A percentile compares a stretch with the other conserved stretches of the same genome.
These are phyloP conservation scores for Aureobasidium sp. DNA, from an alignment of 2,329 filamentous ascomycete species.

Conservation along the genomic window DNA sequence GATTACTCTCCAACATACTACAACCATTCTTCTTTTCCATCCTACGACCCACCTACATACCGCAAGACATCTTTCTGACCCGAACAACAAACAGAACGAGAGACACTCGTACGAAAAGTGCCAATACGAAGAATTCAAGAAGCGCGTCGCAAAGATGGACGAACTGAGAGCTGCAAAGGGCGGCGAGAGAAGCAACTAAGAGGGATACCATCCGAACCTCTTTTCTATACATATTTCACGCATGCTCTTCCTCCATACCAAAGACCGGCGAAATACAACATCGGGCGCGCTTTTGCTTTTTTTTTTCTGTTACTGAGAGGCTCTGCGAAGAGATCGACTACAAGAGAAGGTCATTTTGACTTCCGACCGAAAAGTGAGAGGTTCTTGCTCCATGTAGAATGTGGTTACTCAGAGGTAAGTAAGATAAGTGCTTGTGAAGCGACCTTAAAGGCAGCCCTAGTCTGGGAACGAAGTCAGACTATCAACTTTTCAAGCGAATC, in stretches of 20 bases:
- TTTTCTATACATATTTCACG: background rate
- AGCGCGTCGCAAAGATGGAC: conserved; percentile 97
- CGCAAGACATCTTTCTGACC: background rate
- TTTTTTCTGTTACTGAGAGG: background rate
- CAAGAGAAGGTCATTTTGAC: too few relatives aligned
- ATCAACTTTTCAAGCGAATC: too few relatives aligned
- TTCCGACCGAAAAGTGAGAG: too few relatives aligned
- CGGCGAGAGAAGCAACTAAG: conserved; percentile 75
- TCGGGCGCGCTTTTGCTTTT: background rate
- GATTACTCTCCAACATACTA: background rate
- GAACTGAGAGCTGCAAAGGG: conserved; percentile 81
- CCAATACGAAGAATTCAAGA: conserved; percentile 98
- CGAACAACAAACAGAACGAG: conserved; percentile 60
- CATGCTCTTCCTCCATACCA: too few relatives aligned
- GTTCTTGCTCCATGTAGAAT: too few relatives aligned
- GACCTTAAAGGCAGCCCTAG: too few relatives aligned
- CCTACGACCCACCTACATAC: background rate
- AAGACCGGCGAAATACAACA: too few relatives aligned
- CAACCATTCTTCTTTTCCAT: too few relatives aligned
- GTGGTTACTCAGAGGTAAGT: too few relatives aligned
- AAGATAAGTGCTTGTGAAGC: too few relatives aligned
- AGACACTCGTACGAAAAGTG: conserved; percentile 98
- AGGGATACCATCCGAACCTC: background rate
- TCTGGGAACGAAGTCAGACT: too few relatives aligned
- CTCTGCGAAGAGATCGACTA: too few relatives aligned